Conservation (phyloP, 352 stramenopile genomes). For the Phytophthora ramorum region DNA sequence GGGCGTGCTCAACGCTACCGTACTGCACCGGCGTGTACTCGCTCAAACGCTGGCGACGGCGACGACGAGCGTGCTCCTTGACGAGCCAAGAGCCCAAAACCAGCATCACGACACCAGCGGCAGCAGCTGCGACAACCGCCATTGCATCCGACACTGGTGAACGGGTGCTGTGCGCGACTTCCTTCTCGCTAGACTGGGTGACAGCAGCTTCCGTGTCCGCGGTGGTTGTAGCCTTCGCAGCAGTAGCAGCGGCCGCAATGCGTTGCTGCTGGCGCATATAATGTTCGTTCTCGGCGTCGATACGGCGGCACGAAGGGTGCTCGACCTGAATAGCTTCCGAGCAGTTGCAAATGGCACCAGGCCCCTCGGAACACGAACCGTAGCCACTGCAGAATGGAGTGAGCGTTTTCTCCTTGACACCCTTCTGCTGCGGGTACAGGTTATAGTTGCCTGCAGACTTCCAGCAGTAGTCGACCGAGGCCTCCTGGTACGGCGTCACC, state of each 20-base stretch:
- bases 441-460: conserved; percentile 52
- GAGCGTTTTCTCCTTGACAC: conserved; percentile 62
- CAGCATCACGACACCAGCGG: conserved; percentile 29
- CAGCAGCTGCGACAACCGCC: conserved; percentile 7
- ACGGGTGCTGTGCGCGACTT: not conserved
- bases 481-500: conserved; percentile 42
- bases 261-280: conserved; percentile 29
- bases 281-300: conserved; percentile 65
- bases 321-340: conserved; percentile 47
- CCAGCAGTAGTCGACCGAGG: conserved; percentile 82
- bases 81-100: conserved; percentile 30
- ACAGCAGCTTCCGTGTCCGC: conserved; percentile 13
- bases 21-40: conserved; percentile 50
- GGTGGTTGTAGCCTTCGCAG: conserved; percentile 16
- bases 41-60: conserved; percentile 36
- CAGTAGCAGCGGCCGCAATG: conserved; percentile 9
- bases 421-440: conserved; percentile 69
- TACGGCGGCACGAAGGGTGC: conserved; percentile 59
- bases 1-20: conserved; percentile 53
- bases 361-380: conserved; percentile 59
- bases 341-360: conserved; percentile 68
- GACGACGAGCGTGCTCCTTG: conserved; percentile 42
- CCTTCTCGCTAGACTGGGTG: conserved; percentile 9
- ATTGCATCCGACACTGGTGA: conserved; percentile 22
- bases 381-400: conserved; percentile 77